Evolutionary conservation across 2,329 filamentous ascomycete species (phyloP), one percentile per base, ranked within the genome.

Genomic region (Epichloe uncinata): DNA sequence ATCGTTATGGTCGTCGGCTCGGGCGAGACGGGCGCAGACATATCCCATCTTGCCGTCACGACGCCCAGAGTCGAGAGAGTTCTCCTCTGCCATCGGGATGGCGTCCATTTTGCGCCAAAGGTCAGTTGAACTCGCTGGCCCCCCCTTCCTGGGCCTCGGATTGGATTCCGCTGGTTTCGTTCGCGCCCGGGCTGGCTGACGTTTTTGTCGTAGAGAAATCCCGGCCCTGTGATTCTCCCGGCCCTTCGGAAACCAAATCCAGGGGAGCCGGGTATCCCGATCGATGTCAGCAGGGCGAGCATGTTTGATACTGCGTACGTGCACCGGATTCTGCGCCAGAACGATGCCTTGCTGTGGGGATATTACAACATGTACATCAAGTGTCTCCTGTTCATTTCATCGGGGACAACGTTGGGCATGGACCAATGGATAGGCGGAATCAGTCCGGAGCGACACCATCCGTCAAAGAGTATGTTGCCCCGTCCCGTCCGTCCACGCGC

Each of bases 271-370:
- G 67, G 66, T 40, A 67, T 70, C 16, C 69, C 70, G 1, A 62
- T 69, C 20, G 70, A 73, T 52, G 64, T 67, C 9, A 63, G 64
- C 11, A 58, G 65, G 3, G 69, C 69, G 12, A 70, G 66, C 51
- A 56, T 73, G 4, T 72, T 74, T 52, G 70, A 73, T 53, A 72
- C 70, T 0, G 64, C 69, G 4, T 73, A 73, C 49, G 66, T 71
- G 5, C 69, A 71, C 22, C 63, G 62, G 5, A 54, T 66, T 7
- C 59, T 73, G 1, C 64, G 68, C 1, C 45, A 40, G 36, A 64
- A 66, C 22, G 64, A 63, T 9, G 57, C 47, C 5, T 50, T 68
- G 6, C 60, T 68, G 6, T 73, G 70, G 70, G 57, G 54, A 1
- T 68, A 69, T 50, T 73, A 73, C 50, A 61, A 70, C 49, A 54